Evolutionary conservation across 2,329 filamentous ascomycete species (phyloP).

Genomic region (Nemania diffusa): DNA sequence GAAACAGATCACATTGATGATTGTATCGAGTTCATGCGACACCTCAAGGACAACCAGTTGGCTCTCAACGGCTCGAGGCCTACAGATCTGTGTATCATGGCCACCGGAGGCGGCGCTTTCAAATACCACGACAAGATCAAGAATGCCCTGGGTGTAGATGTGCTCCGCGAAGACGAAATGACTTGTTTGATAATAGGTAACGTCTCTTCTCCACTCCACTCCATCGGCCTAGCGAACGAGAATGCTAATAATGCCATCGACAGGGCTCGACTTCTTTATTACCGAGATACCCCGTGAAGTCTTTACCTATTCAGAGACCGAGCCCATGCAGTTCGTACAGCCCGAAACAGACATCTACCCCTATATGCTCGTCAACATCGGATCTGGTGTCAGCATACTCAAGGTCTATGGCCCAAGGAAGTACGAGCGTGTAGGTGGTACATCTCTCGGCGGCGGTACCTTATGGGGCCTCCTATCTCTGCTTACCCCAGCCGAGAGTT

Average conservation of each 20-base stretch:
- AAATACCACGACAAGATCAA: slow-evolving; percentile 95
- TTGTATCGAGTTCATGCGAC: slow-evolving; percentile 90
- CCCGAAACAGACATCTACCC: slow-evolving; percentile 87
- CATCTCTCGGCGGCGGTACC: slow-evolving; percentile 94
- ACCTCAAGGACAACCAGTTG: slow-evolving; percentile 84
- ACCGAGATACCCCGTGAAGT: slow-evolving; percentile 97
- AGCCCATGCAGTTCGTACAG: slow-evolving; percentile 89
- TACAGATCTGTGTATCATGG: slow-evolving; percentile 87
- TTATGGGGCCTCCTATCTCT: slow-evolving; percentile 95
- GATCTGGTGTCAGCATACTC: slow-evolving; percentile 95
- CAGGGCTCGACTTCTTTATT: slow-evolving; percentile 97
- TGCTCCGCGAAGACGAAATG: slow-evolving; percentile 96
- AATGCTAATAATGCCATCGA: slow-evolving; percentile 30
- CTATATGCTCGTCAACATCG: slow-evolving; percentile 97
- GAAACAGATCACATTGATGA: slow-evolving; percentile 95
- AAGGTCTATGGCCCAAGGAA: slow-evolving; percentile 91
- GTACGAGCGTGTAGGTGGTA: slow-evolving; percentile 92
- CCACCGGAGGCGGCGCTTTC: slow-evolving; percentile 93
- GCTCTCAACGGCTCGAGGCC: slow-evolving; percentile 76
- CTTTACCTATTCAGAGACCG: slow-evolving; percentile 91
- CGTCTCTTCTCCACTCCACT: slow-evolving; percentile 33
- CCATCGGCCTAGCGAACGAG: background rate
- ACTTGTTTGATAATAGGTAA: slow-evolving; percentile 94
- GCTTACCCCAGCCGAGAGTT: slow-evolving; percentile 91
- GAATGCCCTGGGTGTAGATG: slow-evolving; percentile 84